Conservation (phyloP, 805 yeast species). For the Ogataea wickerhamii region DNA sequence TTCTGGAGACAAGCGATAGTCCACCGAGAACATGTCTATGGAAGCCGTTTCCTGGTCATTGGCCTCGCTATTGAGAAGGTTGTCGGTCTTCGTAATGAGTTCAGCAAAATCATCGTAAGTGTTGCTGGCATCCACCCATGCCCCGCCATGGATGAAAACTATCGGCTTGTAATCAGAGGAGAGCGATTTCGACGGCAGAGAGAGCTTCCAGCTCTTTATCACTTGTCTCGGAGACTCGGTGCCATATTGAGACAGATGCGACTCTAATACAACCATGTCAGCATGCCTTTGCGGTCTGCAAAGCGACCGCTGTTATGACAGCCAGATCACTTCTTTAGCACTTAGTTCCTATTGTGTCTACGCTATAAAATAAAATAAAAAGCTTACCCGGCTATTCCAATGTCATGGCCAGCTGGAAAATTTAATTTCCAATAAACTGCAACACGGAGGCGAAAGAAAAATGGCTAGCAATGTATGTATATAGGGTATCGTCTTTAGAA, state of each 20-base stretch:
- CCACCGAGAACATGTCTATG: slow-evolving; percentile 40
- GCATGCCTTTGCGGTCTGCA: too few relatives aligned
- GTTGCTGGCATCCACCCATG: slow-evolving; percentile 72
- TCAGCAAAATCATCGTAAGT: slow-evolving; percentile 53
- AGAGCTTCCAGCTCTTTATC: slow-evolving; percentile 13
- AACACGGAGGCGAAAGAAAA: too few relatives aligned
- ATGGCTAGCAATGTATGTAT: too few relatives aligned
- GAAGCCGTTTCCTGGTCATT: neutral
- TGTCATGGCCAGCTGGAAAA: too few relatives aligned
- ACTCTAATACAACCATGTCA: neutral
- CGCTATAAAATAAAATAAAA: too few relatives aligned
- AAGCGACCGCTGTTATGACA: too few relatives aligned
- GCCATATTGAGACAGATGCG: slow-evolving; percentile 5
- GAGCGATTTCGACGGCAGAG: slow-evolving; percentile 4
- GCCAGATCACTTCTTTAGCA: too few relatives aligned
- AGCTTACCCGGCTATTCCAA: too few relatives aligned
- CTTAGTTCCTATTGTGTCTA: too few relatives aligned
- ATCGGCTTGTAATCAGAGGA: slow-evolving; percentile 8
- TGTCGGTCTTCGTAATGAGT: slow-evolving; percentile 25
- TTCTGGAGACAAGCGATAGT: slow-evolving; percentile 66
- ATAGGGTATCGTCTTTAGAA: too few relatives aligned
- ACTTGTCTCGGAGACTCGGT: slow-evolving; percentile 17
- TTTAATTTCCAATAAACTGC: too few relatives aligned
- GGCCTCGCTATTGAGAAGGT: slow-evolving; percentile 12
- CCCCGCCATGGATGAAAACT: slow-evolving; percentile 82